Percentiles rank a stretch among this genome's conserved stretches.
Evolutionary conservation across 805 yeast species (phyloP).

Genomic region (Nakazawaea ambrosiae): DNA sequence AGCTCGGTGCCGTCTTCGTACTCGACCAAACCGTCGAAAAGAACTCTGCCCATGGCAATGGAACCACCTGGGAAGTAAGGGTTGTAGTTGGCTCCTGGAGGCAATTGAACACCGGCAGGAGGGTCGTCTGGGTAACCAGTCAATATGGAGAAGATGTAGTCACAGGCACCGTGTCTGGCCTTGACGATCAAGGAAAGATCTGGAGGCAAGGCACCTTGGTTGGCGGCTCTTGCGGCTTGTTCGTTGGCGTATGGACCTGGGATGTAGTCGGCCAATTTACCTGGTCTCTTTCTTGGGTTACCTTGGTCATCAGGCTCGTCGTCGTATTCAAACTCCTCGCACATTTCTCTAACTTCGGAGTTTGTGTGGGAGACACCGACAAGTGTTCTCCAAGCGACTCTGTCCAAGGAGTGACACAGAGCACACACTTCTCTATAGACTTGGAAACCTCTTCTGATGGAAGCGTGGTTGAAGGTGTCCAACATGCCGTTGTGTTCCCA

Average conservation of each 20-base stretch:
- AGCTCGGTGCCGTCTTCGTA: slow-evolving; percentile 99
- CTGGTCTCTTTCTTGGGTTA: slow-evolving; percentile 95
- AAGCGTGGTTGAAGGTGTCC: slow-evolving; percentile 86
- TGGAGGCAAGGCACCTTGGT: slow-evolving; percentile 98
- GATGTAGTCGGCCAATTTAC: slow-evolving; percentile 91
- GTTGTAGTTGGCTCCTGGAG: slow-evolving; percentile 95
- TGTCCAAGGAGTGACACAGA: slow-evolving; percentile 94
- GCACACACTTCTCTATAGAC: slow-evolving; percentile 99
- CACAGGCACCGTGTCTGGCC: slow-evolving; percentile 98
- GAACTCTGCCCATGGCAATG: slow-evolving; percentile 98
- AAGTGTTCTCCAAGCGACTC: slow-evolving; percentile 97
- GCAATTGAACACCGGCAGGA: slow-evolving; percentile 93
- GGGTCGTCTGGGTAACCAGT: slow-evolving; percentile 99
- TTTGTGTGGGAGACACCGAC: slow-evolving; percentile 95
- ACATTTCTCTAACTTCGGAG: slow-evolving; percentile 84
- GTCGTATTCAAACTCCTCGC: slow-evolving; percentile 95
- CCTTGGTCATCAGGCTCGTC: slow-evolving; percentile 96
- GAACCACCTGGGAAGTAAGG: slow-evolving; percentile 99
- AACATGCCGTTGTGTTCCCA: slow-evolving; percentile 96
- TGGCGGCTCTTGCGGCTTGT: slow-evolving; percentile 99
- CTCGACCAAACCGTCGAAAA: slow-evolving; percentile 95
- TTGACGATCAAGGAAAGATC: slow-evolving; percentile 94
- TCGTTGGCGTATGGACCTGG: slow-evolving; percentile 97
- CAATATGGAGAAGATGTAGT: slow-evolving; percentile 88
- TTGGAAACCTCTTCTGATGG: slow-evolving; percentile 98